phyloP scores from a whole-genome alignment of 2,329 filamentous ascomycete genomes.

The Pseudogymnoascus sp. region DNA sequence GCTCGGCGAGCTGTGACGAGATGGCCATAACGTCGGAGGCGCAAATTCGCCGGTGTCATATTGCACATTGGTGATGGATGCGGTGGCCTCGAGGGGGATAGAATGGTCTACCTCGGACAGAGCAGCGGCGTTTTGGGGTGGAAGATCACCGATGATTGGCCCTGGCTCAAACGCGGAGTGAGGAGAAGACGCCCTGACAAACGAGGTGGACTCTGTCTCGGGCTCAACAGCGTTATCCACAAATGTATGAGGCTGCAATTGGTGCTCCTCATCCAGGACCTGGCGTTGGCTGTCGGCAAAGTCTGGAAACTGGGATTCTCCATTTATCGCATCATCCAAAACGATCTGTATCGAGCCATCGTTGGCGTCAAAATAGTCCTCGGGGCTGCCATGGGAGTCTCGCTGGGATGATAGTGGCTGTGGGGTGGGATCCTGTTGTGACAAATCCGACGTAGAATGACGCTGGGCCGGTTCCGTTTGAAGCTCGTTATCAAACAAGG shows the following conservation, averaged over 20 bases:
- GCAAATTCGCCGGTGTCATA: not conserved
- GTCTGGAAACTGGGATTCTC: slow-evolving; percentile 13
- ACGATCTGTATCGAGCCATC: slow-evolving; percentile 24
- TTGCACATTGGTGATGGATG: not conserved
- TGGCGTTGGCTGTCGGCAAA: not conserved
- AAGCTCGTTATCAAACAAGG: slow-evolving; percentile 67
- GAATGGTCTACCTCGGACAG: not conserved
- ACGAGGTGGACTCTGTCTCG: not conserved
- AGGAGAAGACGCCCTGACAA: not conserved
- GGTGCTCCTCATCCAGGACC: not conserved
- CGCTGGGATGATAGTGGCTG: slow-evolving; percentile 22
- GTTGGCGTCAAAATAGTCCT: slow-evolving; percentile 8
- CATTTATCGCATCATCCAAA: slow-evolving; percentile 21
- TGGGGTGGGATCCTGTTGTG: slow-evolving; percentile 14
- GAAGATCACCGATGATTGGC: not conserved
- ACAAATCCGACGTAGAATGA: slow-evolving; percentile 17
- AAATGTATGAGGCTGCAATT: not conserved
- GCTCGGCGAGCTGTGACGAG: not conserved
- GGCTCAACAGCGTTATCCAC: not conserved
- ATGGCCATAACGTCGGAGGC: not conserved
- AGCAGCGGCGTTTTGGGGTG: not conserved
- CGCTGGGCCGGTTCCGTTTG: slow-evolving; percentile 46
- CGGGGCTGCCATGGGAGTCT: slow-evolving; percentile 13
- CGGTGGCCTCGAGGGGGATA: not conserved
- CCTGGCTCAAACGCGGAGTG: not conserved